Evolutionary conservation across 2,329 filamentous ascomycete species (phyloP), one percentile per base, ranked within the genome.

Genomic region (Colletotrichum liriopes): DNA sequence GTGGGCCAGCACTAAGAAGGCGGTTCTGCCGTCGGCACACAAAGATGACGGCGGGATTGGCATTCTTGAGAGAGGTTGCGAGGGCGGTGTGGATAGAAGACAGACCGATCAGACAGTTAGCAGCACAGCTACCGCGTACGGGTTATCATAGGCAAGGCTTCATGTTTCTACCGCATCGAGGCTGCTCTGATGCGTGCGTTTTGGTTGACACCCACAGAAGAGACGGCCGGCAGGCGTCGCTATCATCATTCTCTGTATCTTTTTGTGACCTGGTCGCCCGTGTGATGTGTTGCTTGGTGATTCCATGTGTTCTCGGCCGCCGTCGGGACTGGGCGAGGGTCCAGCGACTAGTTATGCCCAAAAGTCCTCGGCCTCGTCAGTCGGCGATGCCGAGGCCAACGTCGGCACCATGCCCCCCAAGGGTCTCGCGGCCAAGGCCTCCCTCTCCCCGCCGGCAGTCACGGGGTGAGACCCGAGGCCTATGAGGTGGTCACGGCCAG

Each of bases 71-170:
- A 71, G 67, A 71, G 61, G 67, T 62, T 73, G 55, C 71, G 62
- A 61, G 62, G 58, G 67, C 67, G 67, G 56, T 52, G 69, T 67
- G 67, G 55, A 71, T 75, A 76, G 77, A 77, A 77, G 76, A 76
- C 77, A 75, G 77, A 77, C 78, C 77, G 74, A 79, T 77, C 81
- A 81, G 79, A 81, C 79, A 81, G 77, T 71, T 71, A 82, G 72
- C 75, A 79, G 75, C 79, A 77, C 79, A 81, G 79, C 79, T 80
- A 79, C 75, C 67, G 32, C 54, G 56, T 78, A 76, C 79, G 80
- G 82, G 78, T 80, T 79, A 79, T 79, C 76, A 78, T 79, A 79
- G 79, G 77, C 77, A 81, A 79, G 81, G 76, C 77, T 81, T 81
- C 80, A 78, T 79, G 78, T 79, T 82, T 69, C 59, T 71, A 71